Evolutionary conservation across 2,329 filamentous ascomycete genomes (phyloP).

Genomic region (Tolypocladium ophioglossoides): DNA sequence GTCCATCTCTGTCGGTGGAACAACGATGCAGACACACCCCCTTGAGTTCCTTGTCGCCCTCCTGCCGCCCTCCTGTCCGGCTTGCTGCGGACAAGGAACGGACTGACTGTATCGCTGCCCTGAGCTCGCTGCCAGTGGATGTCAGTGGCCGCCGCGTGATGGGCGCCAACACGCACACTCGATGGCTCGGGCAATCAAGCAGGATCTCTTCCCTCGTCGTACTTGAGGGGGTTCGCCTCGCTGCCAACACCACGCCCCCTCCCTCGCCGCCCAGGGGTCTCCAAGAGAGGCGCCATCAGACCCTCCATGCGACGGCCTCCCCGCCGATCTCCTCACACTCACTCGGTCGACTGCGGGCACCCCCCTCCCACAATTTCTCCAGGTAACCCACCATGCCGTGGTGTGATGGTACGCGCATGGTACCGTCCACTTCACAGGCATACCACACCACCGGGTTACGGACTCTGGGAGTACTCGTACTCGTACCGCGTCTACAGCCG

Average conservation of each 20-base stretch:
- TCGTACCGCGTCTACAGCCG: not conserved
- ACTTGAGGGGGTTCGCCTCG: too few species aligned
- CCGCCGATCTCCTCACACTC: slow-evolving; percentile 1
- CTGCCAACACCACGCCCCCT: not conserved
- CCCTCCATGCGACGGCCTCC: slow-evolving; percentile 1
- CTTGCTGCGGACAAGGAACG: not conserved
- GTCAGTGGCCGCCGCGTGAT: not conserved
- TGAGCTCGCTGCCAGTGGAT: not conserved
- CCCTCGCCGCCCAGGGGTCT: not conserved
- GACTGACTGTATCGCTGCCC: not conserved
- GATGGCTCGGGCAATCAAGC: not conserved
- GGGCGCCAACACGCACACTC: not conserved
- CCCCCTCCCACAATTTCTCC: slow-evolving; percentile 4
- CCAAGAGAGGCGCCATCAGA: not conserved
- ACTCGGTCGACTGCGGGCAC: not conserved
- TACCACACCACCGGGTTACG: slow-evolving; percentile 9
- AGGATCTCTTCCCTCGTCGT: too few species aligned
- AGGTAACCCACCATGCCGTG: slow-evolving; percentile 6
- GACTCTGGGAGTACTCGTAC: not conserved
- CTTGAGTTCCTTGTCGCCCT: not conserved
- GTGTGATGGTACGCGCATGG: slow-evolving; percentile 2
- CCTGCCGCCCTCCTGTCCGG: too few species aligned
- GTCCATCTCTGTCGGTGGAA: not conserved
- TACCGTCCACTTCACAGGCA: slow-evolving; percentile 2
- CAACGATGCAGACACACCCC: not conserved